Base-by-base conservation (phyloP, 2,329 filamentous ascomycete species). In the Colletotrichum higginsianum region DNA sequence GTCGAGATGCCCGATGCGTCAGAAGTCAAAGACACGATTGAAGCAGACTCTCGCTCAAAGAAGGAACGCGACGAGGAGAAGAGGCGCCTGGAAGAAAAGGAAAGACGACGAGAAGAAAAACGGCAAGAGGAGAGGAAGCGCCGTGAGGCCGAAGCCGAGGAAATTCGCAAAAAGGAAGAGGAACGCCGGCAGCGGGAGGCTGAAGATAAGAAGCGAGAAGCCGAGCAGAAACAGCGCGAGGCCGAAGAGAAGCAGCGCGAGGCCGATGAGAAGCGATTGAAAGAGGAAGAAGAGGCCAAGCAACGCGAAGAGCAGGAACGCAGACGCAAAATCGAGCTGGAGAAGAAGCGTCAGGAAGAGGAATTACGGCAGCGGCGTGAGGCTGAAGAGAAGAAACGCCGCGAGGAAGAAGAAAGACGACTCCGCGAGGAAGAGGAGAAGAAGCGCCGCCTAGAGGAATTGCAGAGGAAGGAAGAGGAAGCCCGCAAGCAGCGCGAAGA, bases 1-100 rank as follows among this genome's bases (percentile, higher is more conserved):
- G 78, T 88, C 11, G 87, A 88, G 23, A 90, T 90, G 88, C 81
- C 80, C 2, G 88, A 90, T 73, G 84, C 82, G 2, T 80, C 80
- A 53, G 76, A 75, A 15, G 75, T 77, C 5, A 78, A 78, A 49
- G 76, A 77, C 21, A 72, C 67, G 3, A 78, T 77, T 21, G 79
- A 79, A 11, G 74, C 75, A 6, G 79, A 80, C 38, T 73, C 75
- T 4, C 80, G 76, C 61, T 47, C 78, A 16, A 77, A 81, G 44
- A 83, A 79, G 68, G 83, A 81, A 58, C 80, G 78, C 67, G 83
- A 80, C 72, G 81, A 79, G 61, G 77, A 78, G 72, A 82, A 79
- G 75, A 80, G 73, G 55, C 75, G 80, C 73, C 72, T 76, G 71
- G 74, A 74, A 18, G 80, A 80, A 66, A 76, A 57, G 77, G 72